These are phyloP conservation scores for Grosmannia clavigera DNA, from an alignment of 2,329 filamentous ascomycete genomes.

Conservation along the genomic window DNA sequence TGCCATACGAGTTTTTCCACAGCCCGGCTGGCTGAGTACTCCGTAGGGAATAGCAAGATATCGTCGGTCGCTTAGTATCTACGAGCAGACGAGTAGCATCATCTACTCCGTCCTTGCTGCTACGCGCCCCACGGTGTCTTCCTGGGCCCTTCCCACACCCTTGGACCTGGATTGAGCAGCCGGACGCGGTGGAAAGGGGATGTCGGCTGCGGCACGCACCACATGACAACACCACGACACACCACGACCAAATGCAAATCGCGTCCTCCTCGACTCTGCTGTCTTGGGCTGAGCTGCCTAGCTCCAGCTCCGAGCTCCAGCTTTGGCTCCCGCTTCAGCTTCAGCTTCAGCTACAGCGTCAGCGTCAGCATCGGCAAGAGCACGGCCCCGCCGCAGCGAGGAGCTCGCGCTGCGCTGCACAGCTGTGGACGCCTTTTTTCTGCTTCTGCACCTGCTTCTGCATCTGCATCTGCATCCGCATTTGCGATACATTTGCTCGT, in stretches of 20 bases:
- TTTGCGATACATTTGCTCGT: background rate
- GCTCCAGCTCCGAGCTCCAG: background rate
- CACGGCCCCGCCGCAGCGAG: background rate
- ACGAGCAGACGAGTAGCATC: background rate
- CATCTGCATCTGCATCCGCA: background rate
- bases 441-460: background rate
- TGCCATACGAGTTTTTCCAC: background rate
- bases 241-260: background rate
- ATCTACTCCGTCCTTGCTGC: background rate
- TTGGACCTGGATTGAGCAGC: background rate
- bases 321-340: background rate
- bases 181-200: too few species aligned
- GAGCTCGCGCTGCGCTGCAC: background rate
- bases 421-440: background rate
- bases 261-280: background rate
- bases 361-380: background rate
- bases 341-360: background rate
- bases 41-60: background rate
- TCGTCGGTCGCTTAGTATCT: background rate
- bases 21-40: background rate
- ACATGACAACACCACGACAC: background rate
- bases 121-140: background rate
- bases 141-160: background rate
- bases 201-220: too few species aligned
- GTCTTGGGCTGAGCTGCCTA: background rate